Evolutionary conservation across 2,329 filamentous ascomycete species (phyloP).

Genomic region (Arthrobotrys conoides): DNA sequence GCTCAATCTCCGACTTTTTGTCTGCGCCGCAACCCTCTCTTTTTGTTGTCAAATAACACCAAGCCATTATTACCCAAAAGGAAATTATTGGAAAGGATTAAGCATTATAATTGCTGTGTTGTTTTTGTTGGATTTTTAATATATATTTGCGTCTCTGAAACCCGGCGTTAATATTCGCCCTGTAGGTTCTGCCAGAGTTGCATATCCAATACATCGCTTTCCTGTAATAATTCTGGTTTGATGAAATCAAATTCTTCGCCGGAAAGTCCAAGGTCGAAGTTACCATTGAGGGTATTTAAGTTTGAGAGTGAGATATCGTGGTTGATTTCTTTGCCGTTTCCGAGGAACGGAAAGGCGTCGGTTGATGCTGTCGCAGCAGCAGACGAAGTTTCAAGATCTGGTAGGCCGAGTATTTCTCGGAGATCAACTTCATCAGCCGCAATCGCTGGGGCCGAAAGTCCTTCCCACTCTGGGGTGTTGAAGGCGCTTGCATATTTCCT

Average conservation of each 20-base stretch:
- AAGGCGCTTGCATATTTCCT: slow-evolving; percentile 53
- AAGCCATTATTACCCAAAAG: slow-evolving; percentile 44
- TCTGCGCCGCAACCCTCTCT: slow-evolving; percentile 1
- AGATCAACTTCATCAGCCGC: slow-evolving; percentile 52
- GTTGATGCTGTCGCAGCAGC: slow-evolving; percentile 27
- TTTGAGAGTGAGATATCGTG: slow-evolving; percentile 52
- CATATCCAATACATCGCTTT: slow-evolving; percentile 58
- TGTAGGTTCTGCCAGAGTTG: slow-evolving; percentile 56
- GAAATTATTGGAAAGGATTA: slow-evolving; percentile 37
- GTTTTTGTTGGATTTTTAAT: slow-evolving; percentile 43
- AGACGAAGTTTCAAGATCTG: slow-evolving; percentile 45
- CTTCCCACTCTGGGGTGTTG: slow-evolving; percentile 58
- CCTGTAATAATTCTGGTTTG: slow-evolving; percentile 56
- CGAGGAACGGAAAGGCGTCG: slow-evolving; percentile 43
- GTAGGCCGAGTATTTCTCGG: slow-evolving; percentile 51
- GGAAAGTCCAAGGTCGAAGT: slow-evolving; percentile 51
- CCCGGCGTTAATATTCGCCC: slow-evolving; percentile 40
- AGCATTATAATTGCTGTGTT: slow-evolving; percentile 38
- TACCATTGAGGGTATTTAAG: slow-evolving; percentile 39
- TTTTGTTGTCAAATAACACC: slow-evolving; percentile 35
- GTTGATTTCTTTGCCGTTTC: slow-evolving; percentile 46
- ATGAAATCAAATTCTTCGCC: slow-evolving; percentile 59
- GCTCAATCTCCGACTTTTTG: slow-evolving; percentile 46
- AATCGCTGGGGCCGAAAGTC: slow-evolving; percentile 42
- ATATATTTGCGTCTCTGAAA: not conserved